phyloP scores from a whole-genome alignment of 257 asterid genomes.

The Nyctanthes arbortristis region DNA sequence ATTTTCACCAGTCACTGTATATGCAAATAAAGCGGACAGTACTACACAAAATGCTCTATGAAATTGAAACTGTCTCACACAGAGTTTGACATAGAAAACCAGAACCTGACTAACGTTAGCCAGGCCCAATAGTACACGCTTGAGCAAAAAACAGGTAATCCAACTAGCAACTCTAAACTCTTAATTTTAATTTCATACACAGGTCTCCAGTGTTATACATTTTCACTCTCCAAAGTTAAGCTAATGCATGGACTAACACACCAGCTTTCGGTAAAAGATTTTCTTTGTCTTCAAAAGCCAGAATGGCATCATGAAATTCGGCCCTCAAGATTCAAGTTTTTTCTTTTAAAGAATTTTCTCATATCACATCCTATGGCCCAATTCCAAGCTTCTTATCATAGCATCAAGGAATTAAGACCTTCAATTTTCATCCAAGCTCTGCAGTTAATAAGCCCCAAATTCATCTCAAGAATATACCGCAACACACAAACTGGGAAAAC shows the following conservation, averaged over 20 bases:
- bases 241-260: background rate
- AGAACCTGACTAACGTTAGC: background rate
- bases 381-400: background rate
- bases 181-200: constrained; percentile 3
- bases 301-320: constrained; percentile 1
- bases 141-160: constrained; percentile 1
- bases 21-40: background rate
- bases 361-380: constrained; percentile 16
- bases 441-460: background rate
- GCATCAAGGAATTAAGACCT: background rate
- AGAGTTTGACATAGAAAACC: background rate
- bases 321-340: background rate
- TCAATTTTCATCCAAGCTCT: background rate
- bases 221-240: background rate
- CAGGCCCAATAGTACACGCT: background rate
- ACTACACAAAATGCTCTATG: background rate
- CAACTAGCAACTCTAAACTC: background rate
- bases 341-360: constrained; percentile 5
- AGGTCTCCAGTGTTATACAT: background rate
- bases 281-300: background rate
- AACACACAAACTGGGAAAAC: background rate
- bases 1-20: constrained; percentile 9
- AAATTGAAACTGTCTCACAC: background rate
- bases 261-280: constrained; percentile 1
- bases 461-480: background rate